Evolutionary conservation across 805 yeast species (phyloP).

Genomic region (Candida insectorum): DNA sequence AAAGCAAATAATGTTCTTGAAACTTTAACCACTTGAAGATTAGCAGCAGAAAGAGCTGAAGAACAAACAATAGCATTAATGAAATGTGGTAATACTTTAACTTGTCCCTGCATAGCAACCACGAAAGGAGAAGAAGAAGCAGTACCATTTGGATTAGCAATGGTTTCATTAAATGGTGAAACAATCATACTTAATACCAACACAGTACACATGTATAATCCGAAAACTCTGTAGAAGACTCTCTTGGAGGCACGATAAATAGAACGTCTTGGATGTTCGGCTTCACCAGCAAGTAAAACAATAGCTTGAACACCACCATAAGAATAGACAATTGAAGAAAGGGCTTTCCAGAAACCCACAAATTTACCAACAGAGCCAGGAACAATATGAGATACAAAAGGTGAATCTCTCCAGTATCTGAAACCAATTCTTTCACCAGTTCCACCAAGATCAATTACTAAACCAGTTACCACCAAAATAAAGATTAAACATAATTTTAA

Average conservation of each 20-base stretch:
- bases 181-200: slow-evolving; percentile 32
- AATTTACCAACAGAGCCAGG: slow-evolving; percentile 37
- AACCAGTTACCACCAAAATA: slow-evolving; percentile 18
- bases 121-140: slow-evolving; percentile 39
- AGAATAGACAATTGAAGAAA: slow-evolving; percentile 38
- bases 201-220: slow-evolving; percentile 26
- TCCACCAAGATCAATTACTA: slow-evolving; percentile 25
- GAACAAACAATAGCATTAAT: slow-evolving; percentile 38
- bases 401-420: slow-evolving; percentile 38
- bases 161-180: slow-evolving; percentile 22
- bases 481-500: slow-evolving; percentile 21
- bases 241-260: slow-evolving; percentile 27
- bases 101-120: slow-evolving; percentile 33
- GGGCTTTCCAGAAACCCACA: slow-evolving; percentile 25
- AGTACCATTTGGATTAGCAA: slow-evolving; percentile 25
- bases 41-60: slow-evolving; percentile 39
- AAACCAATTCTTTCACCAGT: slow-evolving; percentile 23
- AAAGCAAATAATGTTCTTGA: slow-evolving; percentile 31
- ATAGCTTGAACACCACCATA: slow-evolving; percentile 30
- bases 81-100: slow-evolving; percentile 31
- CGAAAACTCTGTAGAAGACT: slow-evolving; percentile 26
- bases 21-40: slow-evolving; percentile 23
- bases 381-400: slow-evolving; percentile 31
- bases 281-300: slow-evolving; percentile 27
- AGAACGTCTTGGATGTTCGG: slow-evolving; percentile 28